phyloP scores from a whole-genome alignment of 352 stramenopile species.

The Saprolegnia diclina region DNA sequence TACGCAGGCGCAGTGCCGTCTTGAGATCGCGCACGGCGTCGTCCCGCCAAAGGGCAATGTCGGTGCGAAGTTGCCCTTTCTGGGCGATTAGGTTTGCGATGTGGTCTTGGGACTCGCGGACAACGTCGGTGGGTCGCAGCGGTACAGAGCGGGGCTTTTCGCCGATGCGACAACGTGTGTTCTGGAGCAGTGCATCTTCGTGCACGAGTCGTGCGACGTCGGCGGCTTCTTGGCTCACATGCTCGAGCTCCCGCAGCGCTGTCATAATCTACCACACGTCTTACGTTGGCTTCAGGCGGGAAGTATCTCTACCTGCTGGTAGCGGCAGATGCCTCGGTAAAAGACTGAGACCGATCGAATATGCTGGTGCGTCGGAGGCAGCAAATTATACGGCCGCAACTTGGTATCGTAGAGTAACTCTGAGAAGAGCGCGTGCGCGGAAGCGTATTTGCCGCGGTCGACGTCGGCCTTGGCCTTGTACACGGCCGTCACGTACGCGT shows the following conservation, averaged over 20 bases:
- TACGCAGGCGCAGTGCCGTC: neutral
- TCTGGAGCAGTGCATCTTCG: conserved; percentile 3
- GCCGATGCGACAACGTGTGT: neutral
- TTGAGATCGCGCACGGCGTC: conserved; percentile 6
- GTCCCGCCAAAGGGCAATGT: conserved; percentile 2
- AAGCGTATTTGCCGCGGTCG: neutral
- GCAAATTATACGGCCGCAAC: neutral
- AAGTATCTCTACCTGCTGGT: conserved; percentile 21
- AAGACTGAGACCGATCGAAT: conserved; percentile 11
- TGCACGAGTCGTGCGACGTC: neutral
- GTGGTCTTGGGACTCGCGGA: neutral
- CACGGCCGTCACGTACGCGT: neutral
- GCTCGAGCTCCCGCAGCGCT: neutral
- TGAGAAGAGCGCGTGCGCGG: conserved; percentile 4
- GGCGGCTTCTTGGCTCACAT: neutral
- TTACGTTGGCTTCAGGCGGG: neutral
- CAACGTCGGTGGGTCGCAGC: neutral
- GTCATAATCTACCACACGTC: neutral
- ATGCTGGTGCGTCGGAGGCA: neutral
- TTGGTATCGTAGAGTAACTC: neutral
- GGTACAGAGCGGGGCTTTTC: neutral
- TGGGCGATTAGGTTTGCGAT: neutral
- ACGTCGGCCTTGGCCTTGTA: conserved; percentile 14
- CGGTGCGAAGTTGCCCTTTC: conserved; percentile 5
- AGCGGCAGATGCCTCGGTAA: conserved; percentile 24